Conservation (phyloP, 257 asterid species). For the Scutellaria baicalensis region DNA sequence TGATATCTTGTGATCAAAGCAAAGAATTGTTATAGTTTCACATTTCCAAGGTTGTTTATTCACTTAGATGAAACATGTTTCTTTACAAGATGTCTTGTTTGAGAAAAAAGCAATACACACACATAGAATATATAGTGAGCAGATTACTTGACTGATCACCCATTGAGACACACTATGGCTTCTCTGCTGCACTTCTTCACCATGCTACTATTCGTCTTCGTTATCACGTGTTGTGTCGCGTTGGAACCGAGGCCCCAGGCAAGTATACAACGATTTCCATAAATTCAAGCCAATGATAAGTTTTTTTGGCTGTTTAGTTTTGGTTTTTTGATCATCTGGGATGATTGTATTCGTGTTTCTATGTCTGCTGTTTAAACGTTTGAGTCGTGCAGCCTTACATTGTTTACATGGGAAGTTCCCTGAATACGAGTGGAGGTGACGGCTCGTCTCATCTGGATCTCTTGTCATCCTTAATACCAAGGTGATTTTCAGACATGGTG, state of each 20-base stretch:
- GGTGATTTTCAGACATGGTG: conserved; percentile 19
- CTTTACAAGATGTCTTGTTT: conserved; percentile 3
- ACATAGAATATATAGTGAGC: background rate
- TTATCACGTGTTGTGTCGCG: conserved; percentile 19
- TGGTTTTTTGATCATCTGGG: background rate
- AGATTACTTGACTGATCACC: background rate
- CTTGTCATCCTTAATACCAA: conserved; percentile 52
- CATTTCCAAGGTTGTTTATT: background rate
- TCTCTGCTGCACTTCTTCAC: conserved; percentile 20
- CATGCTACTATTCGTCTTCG: conserved; percentile 18
- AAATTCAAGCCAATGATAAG: background rate
- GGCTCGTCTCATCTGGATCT: conserved; percentile 35
- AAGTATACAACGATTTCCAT: conserved; percentile 1
- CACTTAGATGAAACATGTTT: conserved; percentile 15
- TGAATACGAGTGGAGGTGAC: conserved; percentile 9
- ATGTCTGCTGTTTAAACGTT: background rate
- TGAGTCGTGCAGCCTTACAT: conserved; percentile 57
- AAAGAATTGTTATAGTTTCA: conserved; percentile 7
- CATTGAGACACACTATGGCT: conserved; percentile 23
- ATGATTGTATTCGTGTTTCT: background rate
- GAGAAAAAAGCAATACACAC: background rate
- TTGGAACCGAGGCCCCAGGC: conserved; percentile 25
- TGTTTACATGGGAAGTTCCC: conserved; percentile 68
- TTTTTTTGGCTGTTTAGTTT: background rate
- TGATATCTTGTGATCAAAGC: conserved; percentile 16